These are phyloP conservation scores for Simplicillium aogashimaense DNA, from an alignment of 2,329 filamentous ascomycete genomes.

Conservation along the genomic window DNA sequence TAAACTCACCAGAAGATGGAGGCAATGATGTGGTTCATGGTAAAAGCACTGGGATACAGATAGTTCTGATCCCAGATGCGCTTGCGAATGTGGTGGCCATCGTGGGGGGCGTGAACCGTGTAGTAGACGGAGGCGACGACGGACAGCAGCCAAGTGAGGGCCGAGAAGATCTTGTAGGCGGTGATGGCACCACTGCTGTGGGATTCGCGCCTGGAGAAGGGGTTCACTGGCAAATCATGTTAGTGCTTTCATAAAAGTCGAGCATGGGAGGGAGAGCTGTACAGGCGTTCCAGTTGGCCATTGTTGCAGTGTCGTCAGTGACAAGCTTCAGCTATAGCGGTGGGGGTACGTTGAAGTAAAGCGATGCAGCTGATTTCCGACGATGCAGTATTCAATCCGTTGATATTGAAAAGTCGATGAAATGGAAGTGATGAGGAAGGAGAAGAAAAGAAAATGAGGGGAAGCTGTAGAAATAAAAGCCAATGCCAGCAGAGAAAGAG, in stretches of 20 bases:
- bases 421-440: too few relatives aligned
- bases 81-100: slow-evolving; percentile 47
- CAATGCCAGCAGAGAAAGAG: too few relatives aligned
- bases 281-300: slow-evolving; percentile 20
- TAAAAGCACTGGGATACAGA: slow-evolving; percentile 60
- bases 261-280: slow-evolving; percentile 7
- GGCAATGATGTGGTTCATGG: slow-evolving; percentile 54
- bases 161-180: slow-evolving; percentile 67
- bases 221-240: slow-evolving; percentile 49
- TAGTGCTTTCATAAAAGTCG: slow-evolving; percentile 4
- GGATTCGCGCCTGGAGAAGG: slow-evolving; percentile 61
- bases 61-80: slow-evolving; percentile 70
- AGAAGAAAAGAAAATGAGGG: too few relatives aligned
- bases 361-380: neutral
- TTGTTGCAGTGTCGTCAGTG: slow-evolving; percentile 8
- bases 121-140: slow-evolving; percentile 69
- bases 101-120: slow-evolving; percentile 51
- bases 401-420: too few relatives aligned
- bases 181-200: slow-evolving; percentile 52
- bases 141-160: slow-evolving; percentile 65
- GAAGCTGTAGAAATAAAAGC: too few relatives aligned
- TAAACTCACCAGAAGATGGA: slow-evolving; percentile 65
- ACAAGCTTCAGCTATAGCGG: neutral
- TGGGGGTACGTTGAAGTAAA: too few relatives aligned
- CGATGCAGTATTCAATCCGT: too few relatives aligned